Evolutionary conservation across 1,284 basidiomycete species (phyloP), one percentile per base, ranked within the genome.

Genomic region (Cryptococcus sp.): DNA sequence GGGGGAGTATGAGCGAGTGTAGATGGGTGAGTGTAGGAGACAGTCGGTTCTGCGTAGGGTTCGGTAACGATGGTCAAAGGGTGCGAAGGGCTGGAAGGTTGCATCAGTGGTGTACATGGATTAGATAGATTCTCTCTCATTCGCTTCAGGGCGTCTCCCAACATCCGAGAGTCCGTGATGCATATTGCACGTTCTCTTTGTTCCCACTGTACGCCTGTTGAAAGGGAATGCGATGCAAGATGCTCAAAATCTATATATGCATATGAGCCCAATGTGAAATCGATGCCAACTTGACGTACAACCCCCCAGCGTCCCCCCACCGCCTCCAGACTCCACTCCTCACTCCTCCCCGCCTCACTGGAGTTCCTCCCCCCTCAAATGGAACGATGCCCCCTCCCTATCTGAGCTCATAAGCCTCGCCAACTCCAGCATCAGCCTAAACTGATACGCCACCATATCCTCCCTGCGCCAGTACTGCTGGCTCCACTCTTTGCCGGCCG

Each of bases 371-470:
- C 58, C 55, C 36, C 48, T 47, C 13, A 49, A 36, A 45, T 50
- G 35, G 52, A 60, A 60, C 15, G 59, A 57, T 4, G 67, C 66
- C 44, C 43, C 56, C 16, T 68, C 62, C 18, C 69, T 53, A 59
- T 72, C 56, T 13, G 58, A 47, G 13, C n/a, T 28, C 46, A 47
- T 42, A 15, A 47, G 6, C 15, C 46, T 28, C 33, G 24, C 46
- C 18, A 28, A 21, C 33, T 47, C 46, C 20, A 47, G 21, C 12
- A 28, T 28, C 2, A 47, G 33, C 83, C 85, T 79, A 67, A 84
- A 85, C 57, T 82, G 76, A 73, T 86, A 86, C 12, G 85, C 82
- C 40, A 80, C 79, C 75, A 87, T 78, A 69, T 88, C 86, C 62
- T 85, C 83, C 55, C 78, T 78, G 46, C 85, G 78, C 84, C 85